A percentile compares a stretch with the other conserved stretches of the same genome.
These are phyloP conservation scores for Podaxis mareebaensis DNA, from an alignment of 768 basidiomycete species.

Conservation along the genomic window DNA sequence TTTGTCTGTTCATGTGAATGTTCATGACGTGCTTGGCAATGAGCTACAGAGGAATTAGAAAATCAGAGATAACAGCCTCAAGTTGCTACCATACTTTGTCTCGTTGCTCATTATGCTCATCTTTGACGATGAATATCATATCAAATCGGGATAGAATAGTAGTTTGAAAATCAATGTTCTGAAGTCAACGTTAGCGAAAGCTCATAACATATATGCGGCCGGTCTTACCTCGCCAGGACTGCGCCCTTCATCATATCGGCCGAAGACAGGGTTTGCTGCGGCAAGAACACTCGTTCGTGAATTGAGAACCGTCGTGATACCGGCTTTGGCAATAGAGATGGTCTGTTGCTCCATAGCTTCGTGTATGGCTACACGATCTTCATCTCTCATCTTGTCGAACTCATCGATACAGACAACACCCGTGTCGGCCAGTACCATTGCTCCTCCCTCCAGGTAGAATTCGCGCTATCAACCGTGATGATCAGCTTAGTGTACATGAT, in stretches of 20 bases:
- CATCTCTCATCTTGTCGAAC: constrained; percentile 99
- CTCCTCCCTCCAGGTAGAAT: constrained; percentile 98
- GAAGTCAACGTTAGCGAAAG: constrained; percentile 4
- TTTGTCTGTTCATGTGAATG: constrained; percentile 94
- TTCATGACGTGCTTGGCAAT: constrained; percentile 99
- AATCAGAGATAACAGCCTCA: background rate
- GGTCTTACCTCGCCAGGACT: constrained; percentile 84
- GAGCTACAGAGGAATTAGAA: constrained; percentile 49
- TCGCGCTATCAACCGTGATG: constrained; percentile 63
- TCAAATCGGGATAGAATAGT: constrained; percentile 98
- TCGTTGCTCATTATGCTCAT: constrained; percentile 93
- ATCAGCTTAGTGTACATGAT: constrained; percentile 3
- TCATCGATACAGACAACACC: constrained; percentile 99
- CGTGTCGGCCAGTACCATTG: constrained; percentile 98
- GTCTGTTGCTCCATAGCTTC: constrained; percentile 99
- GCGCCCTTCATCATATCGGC: constrained; percentile 94
- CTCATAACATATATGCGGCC: background rate
- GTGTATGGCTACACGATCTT: constrained; percentile 98
- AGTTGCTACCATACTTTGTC: constrained; percentile 66
- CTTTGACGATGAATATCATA: constrained; percentile 99
- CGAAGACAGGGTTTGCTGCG: constrained; percentile 97
- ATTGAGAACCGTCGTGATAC: constrained; percentile 97
- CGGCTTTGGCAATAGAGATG: constrained; percentile 98
- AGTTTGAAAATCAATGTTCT: constrained; percentile 98
- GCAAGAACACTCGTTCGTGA: constrained; percentile 95